Evolutionary conservation across 2,329 filamentous ascomycete species (phyloP).

Genomic region (Epichloe gansuensis): DNA sequence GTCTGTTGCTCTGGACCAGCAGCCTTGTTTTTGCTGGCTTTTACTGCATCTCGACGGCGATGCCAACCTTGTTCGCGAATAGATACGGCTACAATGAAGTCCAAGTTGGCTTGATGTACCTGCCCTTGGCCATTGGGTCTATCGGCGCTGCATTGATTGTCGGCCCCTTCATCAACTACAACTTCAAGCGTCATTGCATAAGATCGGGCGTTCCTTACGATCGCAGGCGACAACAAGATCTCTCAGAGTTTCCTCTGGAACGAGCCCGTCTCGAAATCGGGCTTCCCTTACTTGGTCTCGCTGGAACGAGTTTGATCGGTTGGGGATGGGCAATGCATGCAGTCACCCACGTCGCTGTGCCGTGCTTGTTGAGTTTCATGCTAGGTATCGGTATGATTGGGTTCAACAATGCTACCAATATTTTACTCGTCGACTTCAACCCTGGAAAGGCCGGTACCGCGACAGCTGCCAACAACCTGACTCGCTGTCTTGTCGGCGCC

Average conservation of each 20-base stretch:
- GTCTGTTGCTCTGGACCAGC: slow-evolving; percentile 31
- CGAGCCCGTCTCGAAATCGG: slow-evolving; percentile 36
- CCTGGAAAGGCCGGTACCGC: slow-evolving; percentile 39
- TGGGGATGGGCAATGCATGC: slow-evolving; percentile 42
- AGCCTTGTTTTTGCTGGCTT: slow-evolving; percentile 37
- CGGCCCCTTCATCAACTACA: slow-evolving; percentile 52
- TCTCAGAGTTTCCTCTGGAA: slow-evolving; percentile 39
- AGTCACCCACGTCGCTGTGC: slow-evolving; percentile 30
- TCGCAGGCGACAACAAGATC: slow-evolving; percentile 37
- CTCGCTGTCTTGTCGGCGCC: slow-evolving; percentile 42
- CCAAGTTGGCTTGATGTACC: slow-evolving; percentile 40
- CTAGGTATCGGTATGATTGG: slow-evolving; percentile 38
- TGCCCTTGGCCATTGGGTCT: slow-evolving; percentile 39
- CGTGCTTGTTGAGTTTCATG: slow-evolving; percentile 33
- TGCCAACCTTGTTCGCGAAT: slow-evolving; percentile 29
- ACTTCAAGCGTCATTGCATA: slow-evolving; percentile 50
- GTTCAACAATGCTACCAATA: slow-evolving; percentile 39
- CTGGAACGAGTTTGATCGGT: slow-evolving; percentile 31
- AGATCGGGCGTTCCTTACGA: slow-evolving; percentile 40
- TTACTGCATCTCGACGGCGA: slow-evolving; percentile 33
- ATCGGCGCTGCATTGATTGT: slow-evolving; percentile 31
- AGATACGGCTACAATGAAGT: slow-evolving; percentile 50
- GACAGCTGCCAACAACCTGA: slow-evolving; percentile 44
- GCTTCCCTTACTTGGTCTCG: slow-evolving; percentile 38
- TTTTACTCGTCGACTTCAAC: slow-evolving; percentile 44